Base-by-base conservation (phyloP, 306 rosid genomes). In the Mucuna pruriens region DNA sequence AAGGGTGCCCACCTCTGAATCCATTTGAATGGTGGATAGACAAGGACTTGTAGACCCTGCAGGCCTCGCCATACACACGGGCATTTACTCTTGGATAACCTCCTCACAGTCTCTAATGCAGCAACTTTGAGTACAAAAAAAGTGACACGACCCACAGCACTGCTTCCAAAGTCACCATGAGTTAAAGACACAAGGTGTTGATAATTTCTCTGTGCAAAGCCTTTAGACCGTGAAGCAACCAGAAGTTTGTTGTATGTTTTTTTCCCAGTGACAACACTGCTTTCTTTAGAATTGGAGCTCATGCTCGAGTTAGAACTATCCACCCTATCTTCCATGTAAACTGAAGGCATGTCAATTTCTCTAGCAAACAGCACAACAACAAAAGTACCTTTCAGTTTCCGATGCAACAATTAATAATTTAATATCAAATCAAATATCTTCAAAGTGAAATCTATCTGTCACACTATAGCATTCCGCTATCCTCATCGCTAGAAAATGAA, bases 11-110 rank as follows among this genome's bases (percentile, higher is more conserved):
- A 93, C 74, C 85, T 88, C 77, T 82, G 96, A 81, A 91, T 83
- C 97, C 98, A 91, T 82, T 90, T 87, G 77, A 95, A 89, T 4
- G 99, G 99, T 5, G 94, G 94, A 71, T 77, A 88, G 78, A 89
- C 91, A 31, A 95, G 87, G 85, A 95, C 12, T 77, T 95, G 99
- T 44, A 93, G 72, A 81, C 93, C 89, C 89, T 95, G 98, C 73
- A 95, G 78, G 19, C 96, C 92, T 61, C 75, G 91, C 99, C 99
- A 95, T 23, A 82, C 84, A 77, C 82, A 84, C 12, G 99, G 98
- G 65, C 89, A 93, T 82, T 87, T 90, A 85, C 87, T 87, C 84
- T 81, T 90, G 31, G 97, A 90, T 60, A 93, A 54, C 86, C 97
- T 89, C 82, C 98, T 74, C 31, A 90, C 80, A 0, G 80, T 39